Conservation (phyloP, 2,329 filamentous ascomycete genomes). For the Pseudocercospora crystallina region DNA sequence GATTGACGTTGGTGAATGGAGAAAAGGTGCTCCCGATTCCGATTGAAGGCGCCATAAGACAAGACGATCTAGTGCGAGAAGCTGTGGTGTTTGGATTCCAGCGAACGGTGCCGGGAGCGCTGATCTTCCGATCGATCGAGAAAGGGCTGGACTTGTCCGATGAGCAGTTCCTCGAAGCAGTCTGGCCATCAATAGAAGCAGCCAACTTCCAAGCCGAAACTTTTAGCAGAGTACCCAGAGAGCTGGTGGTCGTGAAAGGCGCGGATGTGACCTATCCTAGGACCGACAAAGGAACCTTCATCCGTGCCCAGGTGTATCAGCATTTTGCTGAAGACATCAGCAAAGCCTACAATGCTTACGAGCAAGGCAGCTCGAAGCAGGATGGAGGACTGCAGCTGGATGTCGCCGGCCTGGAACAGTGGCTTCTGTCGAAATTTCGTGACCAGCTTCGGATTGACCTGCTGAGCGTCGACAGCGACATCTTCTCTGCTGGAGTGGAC, state of each 20-base stretch:
- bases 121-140: slow-evolving; percentile 53
- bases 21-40: slow-evolving; percentile 52
- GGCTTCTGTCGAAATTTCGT: slow-evolving; percentile 34
- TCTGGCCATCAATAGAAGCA: slow-evolving; percentile 53
- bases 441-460: slow-evolving; percentile 28
- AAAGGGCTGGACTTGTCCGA: slow-evolving; percentile 43
- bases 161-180: slow-evolving; percentile 47
- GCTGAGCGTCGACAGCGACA: slow-evolving; percentile 29
- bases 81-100: slow-evolving; percentile 59
- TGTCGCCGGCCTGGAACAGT: slow-evolving; percentile 35
- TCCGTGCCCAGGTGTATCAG: slow-evolving; percentile 53
- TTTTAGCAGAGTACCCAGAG: slow-evolving; percentile 54
- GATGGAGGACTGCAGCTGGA: slow-evolving; percentile 27
- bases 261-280: slow-evolving; percentile 47
- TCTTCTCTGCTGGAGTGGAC: slow-evolving; percentile 38
- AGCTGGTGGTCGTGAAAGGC: slow-evolving; percentile 54
- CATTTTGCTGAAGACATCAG: slow-evolving; percentile 52
- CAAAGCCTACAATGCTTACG: slow-evolving; percentile 40
- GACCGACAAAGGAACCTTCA: slow-evolving; percentile 60
- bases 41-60: slow-evolving; percentile 56
- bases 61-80: slow-evolving; percentile 55
- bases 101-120: slow-evolving; percentile 52
- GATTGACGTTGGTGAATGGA: slow-evolving; percentile 50
- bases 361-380: slow-evolving; percentile 13
- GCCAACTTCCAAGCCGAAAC: slow-evolving; percentile 53